Percentiles rank a stretch among this genome's conserved stretches.
Evolutionary conservation across 2,329 filamentous ascomycete genomes (phyloP).

Genomic region (Phyllosticta citrichinensis): DNA sequence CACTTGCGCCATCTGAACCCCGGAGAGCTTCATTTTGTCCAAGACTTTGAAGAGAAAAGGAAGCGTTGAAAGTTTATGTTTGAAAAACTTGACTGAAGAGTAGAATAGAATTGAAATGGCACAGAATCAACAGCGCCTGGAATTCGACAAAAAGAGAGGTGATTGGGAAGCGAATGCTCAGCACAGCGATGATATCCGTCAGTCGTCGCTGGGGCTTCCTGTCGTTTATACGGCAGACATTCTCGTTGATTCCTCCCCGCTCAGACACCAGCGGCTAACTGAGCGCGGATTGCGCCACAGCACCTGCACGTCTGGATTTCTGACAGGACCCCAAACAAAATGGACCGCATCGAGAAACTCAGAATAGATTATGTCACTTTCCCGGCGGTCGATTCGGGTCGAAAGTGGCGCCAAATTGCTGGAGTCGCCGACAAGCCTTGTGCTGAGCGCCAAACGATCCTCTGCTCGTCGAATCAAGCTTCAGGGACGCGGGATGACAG

Average conservation of each 20-base stretch:
- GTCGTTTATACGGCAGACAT: neutral
- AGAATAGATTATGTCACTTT: neutral
- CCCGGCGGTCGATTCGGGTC: neutral
- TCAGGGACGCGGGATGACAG: neutral
- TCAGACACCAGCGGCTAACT: neutral
- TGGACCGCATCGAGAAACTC: neutral
- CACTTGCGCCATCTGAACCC: conserved; percentile 26
- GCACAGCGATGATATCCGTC: neutral
- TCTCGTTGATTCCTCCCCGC: neutral
- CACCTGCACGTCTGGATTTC: neutral
- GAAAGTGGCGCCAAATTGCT: neutral
- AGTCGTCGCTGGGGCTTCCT: neutral
- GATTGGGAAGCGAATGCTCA: neutral
- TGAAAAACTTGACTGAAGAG: neutral
- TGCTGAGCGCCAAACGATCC: neutral
- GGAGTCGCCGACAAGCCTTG: neutral
- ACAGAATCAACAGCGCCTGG: neutral
- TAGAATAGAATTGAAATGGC: neutral
- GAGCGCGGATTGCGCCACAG: neutral
- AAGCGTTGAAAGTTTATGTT: neutral
- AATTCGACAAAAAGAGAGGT: neutral
- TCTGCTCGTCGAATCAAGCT: neutral
- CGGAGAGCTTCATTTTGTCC: conserved; percentile 27
- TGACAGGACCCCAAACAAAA: neutral
- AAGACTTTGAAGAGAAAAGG: neutral